Evolutionary conservation across 805 yeast genomes (phyloP).

Genomic region (Cyberlindnera japonica): DNA sequence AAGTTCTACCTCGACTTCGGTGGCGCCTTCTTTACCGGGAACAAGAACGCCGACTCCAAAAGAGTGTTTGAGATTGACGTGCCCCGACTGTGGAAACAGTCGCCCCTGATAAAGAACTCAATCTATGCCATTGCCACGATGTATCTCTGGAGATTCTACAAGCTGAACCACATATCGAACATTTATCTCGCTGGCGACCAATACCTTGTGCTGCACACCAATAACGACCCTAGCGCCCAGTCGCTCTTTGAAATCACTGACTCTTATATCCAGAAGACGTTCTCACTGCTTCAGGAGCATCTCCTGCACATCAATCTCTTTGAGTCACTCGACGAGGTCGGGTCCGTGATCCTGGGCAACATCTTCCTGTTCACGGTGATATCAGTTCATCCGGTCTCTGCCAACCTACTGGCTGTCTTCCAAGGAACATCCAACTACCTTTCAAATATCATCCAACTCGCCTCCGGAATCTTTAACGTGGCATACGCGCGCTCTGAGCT

Average conservation of each 20-base stretch:
- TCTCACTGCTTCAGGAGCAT: conserved; percentile 5
- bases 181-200: conserved; percentile 18
- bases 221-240: conserved; percentile 8
- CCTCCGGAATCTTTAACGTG: conserved; percentile 11
- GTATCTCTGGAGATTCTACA: conserved; percentile 21
- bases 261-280: conserved; percentile 15
- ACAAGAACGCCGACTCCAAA: conserved; percentile 10
- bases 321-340: conserved; percentile 9
- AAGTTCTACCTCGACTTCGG: conserved; percentile 24
- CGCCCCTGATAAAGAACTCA: conserved; percentile 16
- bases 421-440: conserved; percentile 11
- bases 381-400: conserved; percentile 22
- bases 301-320: conserved; percentile 1
- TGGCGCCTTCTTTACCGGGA: conserved; percentile 19
- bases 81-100: conserved; percentile 19
- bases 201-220: conserved; percentile 9
- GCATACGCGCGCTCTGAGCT: conserved; percentile 4
- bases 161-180: conserved; percentile 13
- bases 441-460: conserved; percentile 18
- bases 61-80: conserved; percentile 19
- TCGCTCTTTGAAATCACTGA: conserved; percentile 16
- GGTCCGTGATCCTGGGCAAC: conserved; percentile 17
- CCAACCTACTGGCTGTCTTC: conserved; percentile 10
- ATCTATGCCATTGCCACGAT: conserved; percentile 21
- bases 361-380: conserved; percentile 21